Conservation (phyloP, 768 basidiomycete genomes). For the Peribolospora kevripleyi region DNA sequence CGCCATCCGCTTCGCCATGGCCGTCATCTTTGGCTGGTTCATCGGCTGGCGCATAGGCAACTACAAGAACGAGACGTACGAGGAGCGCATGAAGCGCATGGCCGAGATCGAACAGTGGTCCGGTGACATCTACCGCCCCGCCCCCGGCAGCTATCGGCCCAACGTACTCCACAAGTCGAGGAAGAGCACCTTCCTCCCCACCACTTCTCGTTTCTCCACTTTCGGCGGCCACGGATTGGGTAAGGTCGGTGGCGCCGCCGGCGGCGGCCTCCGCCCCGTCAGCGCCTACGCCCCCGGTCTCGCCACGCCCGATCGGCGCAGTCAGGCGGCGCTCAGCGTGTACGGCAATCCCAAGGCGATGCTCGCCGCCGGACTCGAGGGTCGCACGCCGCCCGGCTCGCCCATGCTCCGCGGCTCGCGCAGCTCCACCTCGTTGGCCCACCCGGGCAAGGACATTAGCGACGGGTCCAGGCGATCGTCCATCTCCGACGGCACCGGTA, state of each 20-base stretch:
- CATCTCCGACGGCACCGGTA: conserved; percentile 25
- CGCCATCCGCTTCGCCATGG: conserved; percentile 81
- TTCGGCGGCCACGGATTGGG: conserved; percentile 30
- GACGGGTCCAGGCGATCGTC: conserved; percentile 13
- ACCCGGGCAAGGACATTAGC: conserved; percentile 25
- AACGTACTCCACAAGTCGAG: conserved; percentile 40
- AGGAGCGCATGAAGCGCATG: conserved; percentile 67
- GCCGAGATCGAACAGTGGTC: conserved; percentile 91
- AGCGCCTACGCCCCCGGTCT: no score
- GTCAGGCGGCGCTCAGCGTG: conserved; percentile 22
- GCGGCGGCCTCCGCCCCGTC: not conserved
- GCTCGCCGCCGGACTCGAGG: conserved; percentile 12
- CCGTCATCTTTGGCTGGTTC: conserved; percentile 94
- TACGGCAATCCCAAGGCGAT: conserved; percentile 21
- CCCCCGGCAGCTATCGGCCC: conserved; percentile 71
- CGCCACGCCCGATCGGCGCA: not conserved
- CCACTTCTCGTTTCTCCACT: conserved; percentile 34
- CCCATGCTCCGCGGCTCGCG: conserved; percentile 49
- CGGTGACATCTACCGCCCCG: conserved; percentile 78
- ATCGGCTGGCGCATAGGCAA: conserved; percentile 84
- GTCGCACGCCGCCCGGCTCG: conserved; percentile 41
- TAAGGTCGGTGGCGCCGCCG: conserved; percentile 8
- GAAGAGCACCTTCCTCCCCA: conserved; percentile 24
- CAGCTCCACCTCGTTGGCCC: conserved; percentile 48
- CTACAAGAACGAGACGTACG: conserved; percentile 77